Percentiles rank a stretch among this genome's conserved stretches.
Evolutionary conservation across 768 basidiomycete species (phyloP).

Genomic region (Guyanaporus albipodus): DNA sequence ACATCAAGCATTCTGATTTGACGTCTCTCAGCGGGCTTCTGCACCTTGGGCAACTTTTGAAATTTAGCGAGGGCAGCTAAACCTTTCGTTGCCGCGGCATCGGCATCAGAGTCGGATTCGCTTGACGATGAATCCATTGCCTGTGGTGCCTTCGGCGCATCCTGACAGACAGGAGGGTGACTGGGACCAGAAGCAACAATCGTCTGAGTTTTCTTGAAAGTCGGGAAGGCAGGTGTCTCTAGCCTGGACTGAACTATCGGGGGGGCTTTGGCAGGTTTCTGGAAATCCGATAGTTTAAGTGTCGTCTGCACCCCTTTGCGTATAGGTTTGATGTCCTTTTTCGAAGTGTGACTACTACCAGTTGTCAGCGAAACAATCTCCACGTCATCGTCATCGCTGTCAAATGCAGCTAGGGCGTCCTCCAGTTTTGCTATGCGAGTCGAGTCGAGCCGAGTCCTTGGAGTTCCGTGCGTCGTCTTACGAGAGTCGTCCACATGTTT

Average conservation of each 20-base stretch:
- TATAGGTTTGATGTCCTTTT: constrained; percentile 11
- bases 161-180: constrained; percentile 22
- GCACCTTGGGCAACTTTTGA: constrained; percentile 58
- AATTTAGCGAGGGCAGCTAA: constrained; percentile 55
- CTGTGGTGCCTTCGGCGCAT: constrained; percentile 5
- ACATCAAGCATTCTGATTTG: constrained; percentile 62
- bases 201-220: constrained; percentile 38
- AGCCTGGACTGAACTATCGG: constrained; percentile 31
- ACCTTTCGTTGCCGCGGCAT: constrained; percentile 37
- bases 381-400: constrained; percentile 58
- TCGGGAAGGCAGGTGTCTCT: constrained; percentile 39
- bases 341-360: constrained; percentile 10
- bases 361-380: constrained; percentile 45
- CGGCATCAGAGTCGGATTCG: constrained; percentile 46
- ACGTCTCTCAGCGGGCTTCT: constrained; percentile 54
- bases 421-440: constrained; percentile 63
- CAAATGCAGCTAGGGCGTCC: constrained; percentile 61
- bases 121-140: constrained; percentile 36
- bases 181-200: constrained; percentile 31
- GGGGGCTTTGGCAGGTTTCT: constrained; percentile 12
- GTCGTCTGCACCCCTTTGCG: constrained; percentile 22
- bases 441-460: constrained; percentile 50
- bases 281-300: constrained; percentile 12
- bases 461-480: constrained; percentile 40
- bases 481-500: constrained; percentile 61